Base-by-base conservation (phyloP, 768 basidiomycete species). In the Calvatia gigantea region DNA sequence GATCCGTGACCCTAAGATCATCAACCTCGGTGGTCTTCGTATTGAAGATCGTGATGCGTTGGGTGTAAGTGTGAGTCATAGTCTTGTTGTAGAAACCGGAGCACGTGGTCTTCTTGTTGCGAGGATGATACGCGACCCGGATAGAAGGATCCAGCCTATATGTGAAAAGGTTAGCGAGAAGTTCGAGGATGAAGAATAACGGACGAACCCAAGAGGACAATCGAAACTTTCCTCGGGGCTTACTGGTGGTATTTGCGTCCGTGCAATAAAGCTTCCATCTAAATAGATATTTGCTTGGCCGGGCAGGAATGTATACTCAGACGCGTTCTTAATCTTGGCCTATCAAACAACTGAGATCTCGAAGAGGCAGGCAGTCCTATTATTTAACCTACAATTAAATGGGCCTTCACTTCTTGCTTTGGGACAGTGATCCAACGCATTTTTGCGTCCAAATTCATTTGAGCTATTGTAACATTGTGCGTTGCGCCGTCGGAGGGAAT, bases 251-350 rank as follows among this genome's bases (percentile, higher is more conserved):
- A 84, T 67, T 3, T 67, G 51, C 0, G 79, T 76, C 55, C 71
- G 75, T 8, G 83, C 71, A 14, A 84, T 79, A 62, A 81, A 84
- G 54, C 76, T 77, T 29, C 80, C 80, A 62, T 85, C 79, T 32
- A 84, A 71, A 61, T 82, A 84, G 0, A 84, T 73, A 58, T 74
- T 79, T 0, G 77, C 77, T 0, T 63, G 59, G 0, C 84, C 83
- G 0, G 67, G 59, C 6, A 85, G 70, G 1, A 85, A 64, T 2
- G 77, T 75, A 57, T 81, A 82, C 28, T 80, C 77, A 4, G 79
- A 81, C 11, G 74, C 74, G 58, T 85, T 85, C 64, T 75, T 76
- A 53, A 85, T 73, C 47, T 68, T 74, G 9, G 75, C 77, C 75
- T 81, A 58, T 23, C 38, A 15, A 39, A 2, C 15, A 29, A 21